A percentile compares a stretch with the other conserved stretches of the same genome.
These are phyloP conservation scores for Euphorbia lathyris DNA, from an alignment of 345 rosid genomes.

Conservation along the genomic window DNA sequence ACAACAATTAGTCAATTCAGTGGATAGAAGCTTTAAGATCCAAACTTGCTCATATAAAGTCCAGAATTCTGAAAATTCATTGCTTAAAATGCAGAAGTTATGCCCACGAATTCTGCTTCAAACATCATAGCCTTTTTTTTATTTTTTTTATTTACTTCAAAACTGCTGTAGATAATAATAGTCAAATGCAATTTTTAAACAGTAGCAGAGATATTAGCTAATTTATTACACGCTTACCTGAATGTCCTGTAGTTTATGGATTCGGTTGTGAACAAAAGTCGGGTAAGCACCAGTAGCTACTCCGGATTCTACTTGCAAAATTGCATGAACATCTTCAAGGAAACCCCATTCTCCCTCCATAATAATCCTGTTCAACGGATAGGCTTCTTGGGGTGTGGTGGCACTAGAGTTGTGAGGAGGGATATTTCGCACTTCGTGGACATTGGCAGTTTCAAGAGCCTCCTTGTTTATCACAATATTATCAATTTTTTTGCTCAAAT, in stretches of 20 bases:
- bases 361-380: constrained; percentile 76
- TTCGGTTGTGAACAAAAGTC: constrained; percentile 65
- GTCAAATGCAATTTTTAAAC: background rate
- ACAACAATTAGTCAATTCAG: background rate
- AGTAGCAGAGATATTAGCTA: background rate
- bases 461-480: constrained; percentile 42
- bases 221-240: constrained; percentile 40
- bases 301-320: constrained; percentile 32
- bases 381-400: constrained; percentile 51
- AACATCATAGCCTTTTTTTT: background rate
- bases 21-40: background rate
- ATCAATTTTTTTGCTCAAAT: constrained; percentile 43
- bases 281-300: constrained; percentile 45
- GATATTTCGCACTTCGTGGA: constrained; percentile 53
- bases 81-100: background rate
- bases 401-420: constrained; percentile 68
- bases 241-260: constrained; percentile 43
- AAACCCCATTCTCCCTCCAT: constrained; percentile 59
- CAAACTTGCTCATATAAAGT: background rate
- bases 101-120: background rate
- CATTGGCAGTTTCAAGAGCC: constrained; percentile 50
- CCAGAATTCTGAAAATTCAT: background rate
- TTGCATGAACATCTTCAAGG: constrained; percentile 52
- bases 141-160: background rate
- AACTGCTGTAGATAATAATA: background rate